Evolutionary conservation across 2,329 filamentous ascomycete species (phyloP).

Genomic region (Chaetoscypha palmicola): DNA sequence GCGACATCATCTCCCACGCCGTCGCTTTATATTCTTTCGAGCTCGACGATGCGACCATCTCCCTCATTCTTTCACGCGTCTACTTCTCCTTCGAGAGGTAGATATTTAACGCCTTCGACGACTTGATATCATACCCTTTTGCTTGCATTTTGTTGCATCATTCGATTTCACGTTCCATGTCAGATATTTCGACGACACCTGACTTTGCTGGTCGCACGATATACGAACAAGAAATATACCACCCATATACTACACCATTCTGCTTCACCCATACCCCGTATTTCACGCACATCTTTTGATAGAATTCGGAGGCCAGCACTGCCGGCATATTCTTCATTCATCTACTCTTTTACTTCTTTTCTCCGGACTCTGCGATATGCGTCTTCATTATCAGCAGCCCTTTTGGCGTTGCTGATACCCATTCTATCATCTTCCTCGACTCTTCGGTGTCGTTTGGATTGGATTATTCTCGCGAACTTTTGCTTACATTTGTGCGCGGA

Average conservation of each 20-base stretch:
- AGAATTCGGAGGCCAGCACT: too few species aligned
- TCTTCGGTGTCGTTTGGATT: neutral
- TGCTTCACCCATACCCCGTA: conserved; percentile 24
- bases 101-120: conserved; percentile 22
- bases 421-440: neutral
- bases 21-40: neutral
- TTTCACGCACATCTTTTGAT: conserved; percentile 1
- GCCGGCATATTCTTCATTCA: too few species aligned
- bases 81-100: conserved; percentile 7
- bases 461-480: too few species aligned
- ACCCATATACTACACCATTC: conserved; percentile 1
- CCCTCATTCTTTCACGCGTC: conserved; percentile 20
- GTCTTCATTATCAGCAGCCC: neutral
- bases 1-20: neutral
- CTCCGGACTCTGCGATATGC: too few species aligned
- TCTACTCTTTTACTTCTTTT: too few species aligned
- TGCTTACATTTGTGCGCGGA: too few species aligned
- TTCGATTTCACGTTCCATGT: neutral
- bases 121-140: conserved; percentile 13
- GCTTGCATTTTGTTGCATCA: neutral
- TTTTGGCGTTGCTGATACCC: neutral
- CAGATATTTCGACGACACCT: too few species aligned
- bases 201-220: conserved; percentile 1
- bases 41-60: conserved; percentile 6
- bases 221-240: too few species aligned